Evolutionary conservation across 176 grass and related monocot genomes (phyloP).

Genomic region (Avena sativa): DNA sequence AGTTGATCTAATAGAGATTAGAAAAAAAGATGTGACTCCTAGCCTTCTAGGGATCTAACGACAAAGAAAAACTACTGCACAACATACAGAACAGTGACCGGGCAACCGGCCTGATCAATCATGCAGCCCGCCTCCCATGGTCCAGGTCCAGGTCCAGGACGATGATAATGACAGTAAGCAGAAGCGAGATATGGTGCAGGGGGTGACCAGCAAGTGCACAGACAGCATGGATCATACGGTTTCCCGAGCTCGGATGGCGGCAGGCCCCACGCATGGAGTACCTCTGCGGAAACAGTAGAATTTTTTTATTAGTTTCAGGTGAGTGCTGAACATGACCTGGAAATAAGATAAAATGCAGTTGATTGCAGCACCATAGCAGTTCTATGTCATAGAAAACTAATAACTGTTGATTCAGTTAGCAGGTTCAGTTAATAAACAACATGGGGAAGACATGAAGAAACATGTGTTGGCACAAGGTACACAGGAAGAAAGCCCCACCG

Average conservation of each 20-base stretch:
- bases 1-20: too few relatives aligned
- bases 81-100: slow-evolving; percentile 36
- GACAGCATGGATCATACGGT: not conserved
- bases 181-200: not conserved
- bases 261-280: slow-evolving; percentile 41
- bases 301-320: too few relatives aligned
- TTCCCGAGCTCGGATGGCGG: slow-evolving; percentile 34
- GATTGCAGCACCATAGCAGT: not conserved
- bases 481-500: not conserved
- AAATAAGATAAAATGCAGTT: not conserved
- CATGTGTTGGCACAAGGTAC: not conserved
- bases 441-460: not conserved
- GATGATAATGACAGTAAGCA: not conserved
- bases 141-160: not conserved
- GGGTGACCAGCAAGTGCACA: not conserved
- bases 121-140: not conserved
- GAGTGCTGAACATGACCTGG: not conserved
- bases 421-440: slow-evolving; percentile 22
- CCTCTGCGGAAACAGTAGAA: slow-evolving; percentile 27
- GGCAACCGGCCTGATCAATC: not conserved
- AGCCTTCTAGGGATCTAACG: slow-evolving; percentile 22
- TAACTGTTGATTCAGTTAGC: too few relatives aligned
- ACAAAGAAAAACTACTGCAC: slow-evolving; percentile 18
- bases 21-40: not conserved
- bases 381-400: too few relatives aligned